phyloP scores from a whole-genome alignment of 2,329 filamentous ascomycete genomes.

The Fusarium robinianum region DNA sequence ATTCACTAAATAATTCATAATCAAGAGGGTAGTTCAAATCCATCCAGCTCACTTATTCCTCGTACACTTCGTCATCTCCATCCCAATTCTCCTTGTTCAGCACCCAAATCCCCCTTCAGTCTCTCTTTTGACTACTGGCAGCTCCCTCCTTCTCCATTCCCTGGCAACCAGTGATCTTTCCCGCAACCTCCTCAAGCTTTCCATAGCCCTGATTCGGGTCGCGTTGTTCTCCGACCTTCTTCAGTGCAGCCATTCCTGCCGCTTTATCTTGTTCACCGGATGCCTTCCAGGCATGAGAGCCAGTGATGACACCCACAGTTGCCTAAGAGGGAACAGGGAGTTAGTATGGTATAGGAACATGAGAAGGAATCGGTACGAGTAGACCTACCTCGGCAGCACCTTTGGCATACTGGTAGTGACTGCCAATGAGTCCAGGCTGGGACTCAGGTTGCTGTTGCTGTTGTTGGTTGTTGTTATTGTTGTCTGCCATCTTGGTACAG shows the following conservation, averaged over 20 bases:
- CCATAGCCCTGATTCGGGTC: constrained; percentile 63
- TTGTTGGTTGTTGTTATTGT: constrained; percentile 29
- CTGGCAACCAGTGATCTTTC: constrained; percentile 67
- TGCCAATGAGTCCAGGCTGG: constrained; percentile 63
- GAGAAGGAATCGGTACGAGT: background rate
- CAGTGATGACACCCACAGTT: constrained; percentile 64
- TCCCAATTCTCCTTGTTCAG: too few relatives aligned
- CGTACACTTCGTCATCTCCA: too few relatives aligned
- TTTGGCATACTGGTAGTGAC: constrained; percentile 71
- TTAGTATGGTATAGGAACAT: background rate
- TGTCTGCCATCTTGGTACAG: constrained; percentile 36
- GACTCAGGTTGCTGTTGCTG: constrained; percentile 37
- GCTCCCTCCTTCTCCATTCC: constrained; percentile 69
- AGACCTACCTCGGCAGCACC: constrained; percentile 64
- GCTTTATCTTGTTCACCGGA: constrained; percentile 68
- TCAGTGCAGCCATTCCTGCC: constrained; percentile 65
- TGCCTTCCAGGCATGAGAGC: constrained; percentile 64
- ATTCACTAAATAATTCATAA: too few relatives aligned
- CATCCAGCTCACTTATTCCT: too few relatives aligned
- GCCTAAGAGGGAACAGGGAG: constrained; percentile 45
- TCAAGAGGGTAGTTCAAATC: too few relatives aligned
- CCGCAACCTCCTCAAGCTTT: constrained; percentile 66
- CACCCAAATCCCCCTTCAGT: constrained; percentile 6
- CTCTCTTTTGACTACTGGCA: constrained; percentile 49
- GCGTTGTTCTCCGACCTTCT: constrained; percentile 60